Conservation (phyloP, 108 stramenopile genomes). For the Conticribra guillardii region DNA sequence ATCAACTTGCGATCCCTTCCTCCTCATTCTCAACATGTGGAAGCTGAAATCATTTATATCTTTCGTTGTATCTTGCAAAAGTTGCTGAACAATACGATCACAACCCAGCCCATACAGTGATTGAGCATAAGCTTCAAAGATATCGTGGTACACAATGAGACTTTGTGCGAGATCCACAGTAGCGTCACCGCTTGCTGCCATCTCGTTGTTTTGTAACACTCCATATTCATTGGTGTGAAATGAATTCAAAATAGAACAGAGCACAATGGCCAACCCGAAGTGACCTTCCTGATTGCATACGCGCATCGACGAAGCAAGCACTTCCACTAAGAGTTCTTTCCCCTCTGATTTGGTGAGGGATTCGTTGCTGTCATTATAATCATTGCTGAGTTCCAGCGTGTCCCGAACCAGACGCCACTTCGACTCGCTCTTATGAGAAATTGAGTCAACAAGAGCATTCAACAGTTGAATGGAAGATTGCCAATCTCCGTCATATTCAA, state of each 20-base stretch:
- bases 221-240: conserved; percentile 3
- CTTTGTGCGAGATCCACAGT: too few relatives aligned
- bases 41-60: not conserved
- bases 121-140: conserved; percentile 48
- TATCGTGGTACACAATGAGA: not conserved
- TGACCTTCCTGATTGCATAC: conserved; percentile 65
- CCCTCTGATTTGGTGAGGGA: conserved; percentile 10
- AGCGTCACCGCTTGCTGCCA: too few relatives aligned
- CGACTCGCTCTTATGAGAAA: conserved; percentile 6
- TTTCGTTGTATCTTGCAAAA: conserved; percentile 2
- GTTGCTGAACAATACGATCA: conserved; percentile 3
- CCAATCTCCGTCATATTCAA: conserved; percentile 72
- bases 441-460: conserved; percentile 31
- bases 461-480: conserved; percentile 52
- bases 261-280: conserved; percentile 64
- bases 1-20: not conserved
- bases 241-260: conserved; percentile 31
- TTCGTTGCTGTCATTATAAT: conserved; percentile 2
- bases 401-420: conserved; percentile 40
- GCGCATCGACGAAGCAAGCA: conserved; percentile 50
- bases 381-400: conserved; percentile 2
- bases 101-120: conserved; percentile 60
- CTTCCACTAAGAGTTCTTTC: conserved; percentile 11
- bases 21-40: not conserved
- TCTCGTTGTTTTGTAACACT: not conserved